Percentiles rank a stretch among this genome's conserved stretches.
Evolutionary conservation across 2,329 filamentous ascomycete species (phyloP).

Genomic region (Pseudogymnoascus sp.): DNA sequence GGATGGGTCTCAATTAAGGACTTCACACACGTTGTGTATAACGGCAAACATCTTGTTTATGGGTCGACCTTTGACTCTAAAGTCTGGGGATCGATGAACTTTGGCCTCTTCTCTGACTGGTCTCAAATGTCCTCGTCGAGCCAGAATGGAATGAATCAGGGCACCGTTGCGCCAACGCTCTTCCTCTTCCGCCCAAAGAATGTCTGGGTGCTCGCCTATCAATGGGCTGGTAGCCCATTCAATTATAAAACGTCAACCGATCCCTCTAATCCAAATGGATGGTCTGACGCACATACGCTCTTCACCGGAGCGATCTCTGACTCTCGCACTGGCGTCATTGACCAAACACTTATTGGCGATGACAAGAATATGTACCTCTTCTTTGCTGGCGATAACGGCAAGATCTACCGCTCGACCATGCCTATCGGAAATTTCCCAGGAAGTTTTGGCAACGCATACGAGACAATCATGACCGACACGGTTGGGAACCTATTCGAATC

Average conservation of each 20-base stretch:
- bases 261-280: slow-evolving; percentile 48
- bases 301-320: slow-evolving; percentile 46
- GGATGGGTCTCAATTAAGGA: slow-evolving; percentile 55
- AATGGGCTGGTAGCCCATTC: slow-evolving; percentile 54
- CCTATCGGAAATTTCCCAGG: slow-evolving; percentile 53
- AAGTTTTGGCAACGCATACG: slow-evolving; percentile 44
- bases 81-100: slow-evolving; percentile 50
- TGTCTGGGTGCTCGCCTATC: slow-evolving; percentile 55
- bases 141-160: slow-evolving; percentile 42
- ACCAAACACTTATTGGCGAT: slow-evolving; percentile 57
- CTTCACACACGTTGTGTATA: slow-evolving; percentile 47
- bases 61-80: slow-evolving; percentile 39
- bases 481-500: slow-evolving; percentile 55
- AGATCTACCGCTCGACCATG: slow-evolving; percentile 56
- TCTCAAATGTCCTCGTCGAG: slow-evolving; percentile 39
- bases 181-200: slow-evolving; percentile 55
- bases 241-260: slow-evolving; percentile 51
- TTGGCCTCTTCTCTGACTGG: slow-evolving; percentile 46
- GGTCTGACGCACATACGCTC: slow-evolving; percentile 45
- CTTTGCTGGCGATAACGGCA: slow-evolving; percentile 59
- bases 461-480: slow-evolving; percentile 44
- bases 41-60: slow-evolving; percentile 54
- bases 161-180: slow-evolving; percentile 50
- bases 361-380: slow-evolving; percentile 55
- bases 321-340: slow-evolving; percentile 47